Conservation (phyloP, 192 early-diverging fungal species). For the Rhizoclosmatium sp. region DNA sequence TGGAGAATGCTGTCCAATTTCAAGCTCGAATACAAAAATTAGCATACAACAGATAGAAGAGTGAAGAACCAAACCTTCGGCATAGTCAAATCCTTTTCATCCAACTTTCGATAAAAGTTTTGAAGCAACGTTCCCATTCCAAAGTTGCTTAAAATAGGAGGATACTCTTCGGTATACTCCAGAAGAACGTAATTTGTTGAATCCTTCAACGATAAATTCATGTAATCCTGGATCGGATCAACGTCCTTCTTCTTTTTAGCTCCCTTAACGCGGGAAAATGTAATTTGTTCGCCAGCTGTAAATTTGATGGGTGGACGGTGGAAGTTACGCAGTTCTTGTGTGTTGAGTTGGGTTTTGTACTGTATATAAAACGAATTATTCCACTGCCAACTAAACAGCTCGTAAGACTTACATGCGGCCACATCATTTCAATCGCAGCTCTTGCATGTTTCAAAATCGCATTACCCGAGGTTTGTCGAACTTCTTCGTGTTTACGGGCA, state of each 20-base stretch:
- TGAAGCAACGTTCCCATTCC: constrained; percentile 95
- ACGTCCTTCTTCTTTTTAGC: constrained; percentile 70
- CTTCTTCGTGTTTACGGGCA: constrained; percentile 71
- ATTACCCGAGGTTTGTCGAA: constrained; percentile 88
- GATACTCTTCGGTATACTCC: constrained; percentile 97
- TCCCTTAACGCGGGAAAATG: constrained; percentile 82
- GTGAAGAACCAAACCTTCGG: constrained; percentile 61
- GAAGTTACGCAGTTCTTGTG: constrained; percentile 84
- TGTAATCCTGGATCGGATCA: constrained; percentile 77
- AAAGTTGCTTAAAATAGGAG: constrained; percentile 87
- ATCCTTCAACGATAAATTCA: constrained; percentile 91
- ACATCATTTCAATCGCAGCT: constrained; percentile 83
- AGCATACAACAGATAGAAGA: neutral
- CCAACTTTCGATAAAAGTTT: constrained; percentile 94
- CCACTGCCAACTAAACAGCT: neutral
- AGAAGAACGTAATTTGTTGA: constrained; percentile 80
- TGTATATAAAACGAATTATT: constrained; percentile 39
- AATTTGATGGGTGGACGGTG: constrained; percentile 84
- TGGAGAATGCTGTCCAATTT: constrained; percentile 85
- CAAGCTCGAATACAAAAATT: constrained; percentile 45
- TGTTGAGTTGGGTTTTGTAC: constrained; percentile 85
- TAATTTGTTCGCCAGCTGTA: constrained; percentile 63
- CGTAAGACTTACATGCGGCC: constrained; percentile 65
- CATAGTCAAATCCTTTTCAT: constrained; percentile 79
- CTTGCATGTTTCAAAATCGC: constrained; percentile 85